phyloP scores from a whole-genome alignment of 352 stramenopile species.

The Albugo candida region DNA sequence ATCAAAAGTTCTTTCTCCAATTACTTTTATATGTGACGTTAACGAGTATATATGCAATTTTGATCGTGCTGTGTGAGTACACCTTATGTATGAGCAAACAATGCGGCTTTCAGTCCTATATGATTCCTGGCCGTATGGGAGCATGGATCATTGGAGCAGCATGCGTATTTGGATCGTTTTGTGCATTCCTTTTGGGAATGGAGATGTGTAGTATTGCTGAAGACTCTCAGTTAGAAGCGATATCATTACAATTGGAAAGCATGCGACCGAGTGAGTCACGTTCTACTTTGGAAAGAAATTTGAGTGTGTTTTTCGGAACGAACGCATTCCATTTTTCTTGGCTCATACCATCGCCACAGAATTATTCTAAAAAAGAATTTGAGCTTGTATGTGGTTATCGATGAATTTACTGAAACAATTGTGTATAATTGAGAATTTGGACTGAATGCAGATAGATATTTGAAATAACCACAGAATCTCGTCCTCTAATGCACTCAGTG shows the following conservation, averaged over 20 bases:
- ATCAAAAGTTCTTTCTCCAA: constrained; percentile 64
- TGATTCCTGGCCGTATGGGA: constrained; percentile 39
- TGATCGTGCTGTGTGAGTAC: constrained; percentile 33
- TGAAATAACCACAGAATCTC: constrained; percentile 32
- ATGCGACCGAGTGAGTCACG: constrained; percentile 35
- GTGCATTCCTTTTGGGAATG: constrained; percentile 53
- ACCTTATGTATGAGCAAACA: constrained; percentile 18
- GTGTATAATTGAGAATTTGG: constrained; percentile 13
- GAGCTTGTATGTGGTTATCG: constrained; percentile 21
- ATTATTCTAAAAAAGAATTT: constrained; percentile 44
- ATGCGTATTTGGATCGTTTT: constrained; percentile 58
- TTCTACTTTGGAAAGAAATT: constrained; percentile 33
- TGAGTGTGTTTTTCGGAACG: constrained; percentile 61
- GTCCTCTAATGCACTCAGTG: too few relatives aligned
- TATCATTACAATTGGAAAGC: constrained; percentile 7
- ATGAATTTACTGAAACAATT: constrained; percentile 30
- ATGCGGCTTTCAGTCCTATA: constrained; percentile 38
- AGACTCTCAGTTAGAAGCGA: constrained; percentile 19
- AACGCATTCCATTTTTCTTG: constrained; percentile 42
- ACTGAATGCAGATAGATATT: constrained; percentile 39
- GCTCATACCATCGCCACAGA: constrained; percentile 38
- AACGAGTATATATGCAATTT: constrained; percentile 29
- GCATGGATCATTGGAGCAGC: constrained; percentile 42
- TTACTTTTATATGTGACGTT: constrained; percentile 55
- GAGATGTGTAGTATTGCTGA: constrained; percentile 60